Evolutionary conservation across 1,284 basidiomycete species (phyloP).

Genomic region (Flammula alnicola): DNA sequence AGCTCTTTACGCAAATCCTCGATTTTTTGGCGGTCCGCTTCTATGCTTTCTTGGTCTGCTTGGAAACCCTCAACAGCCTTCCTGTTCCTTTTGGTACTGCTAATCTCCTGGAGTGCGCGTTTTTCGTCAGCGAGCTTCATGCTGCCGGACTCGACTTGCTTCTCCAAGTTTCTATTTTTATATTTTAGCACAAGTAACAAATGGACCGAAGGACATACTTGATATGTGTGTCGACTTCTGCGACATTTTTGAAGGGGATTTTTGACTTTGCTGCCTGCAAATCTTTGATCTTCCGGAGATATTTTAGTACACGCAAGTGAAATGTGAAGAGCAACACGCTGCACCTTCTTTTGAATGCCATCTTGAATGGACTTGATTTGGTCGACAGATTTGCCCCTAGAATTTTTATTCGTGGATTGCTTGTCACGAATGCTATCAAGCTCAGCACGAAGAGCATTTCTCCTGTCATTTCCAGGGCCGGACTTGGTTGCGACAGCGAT

Average conservation of each 20-base stretch:
- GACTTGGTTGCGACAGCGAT: constrained; percentile 67
- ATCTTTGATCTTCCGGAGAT: constrained; percentile 77
- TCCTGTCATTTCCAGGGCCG: constrained; percentile 71
- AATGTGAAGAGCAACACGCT: neutral
- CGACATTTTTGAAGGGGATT: constrained; percentile 81
- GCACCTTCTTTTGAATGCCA: constrained; percentile 82
- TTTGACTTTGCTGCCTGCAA: constrained; percentile 85
- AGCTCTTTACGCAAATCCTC: constrained; percentile 88
- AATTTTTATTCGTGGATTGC: constrained; percentile 82
- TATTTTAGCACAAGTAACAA: constrained; percentile 12
- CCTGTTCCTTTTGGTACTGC: constrained; percentile 69
- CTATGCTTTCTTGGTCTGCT: constrained; percentile 79
- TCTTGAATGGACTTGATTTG: constrained; percentile 88
- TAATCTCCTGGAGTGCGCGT: constrained; percentile 90
- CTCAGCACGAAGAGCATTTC: constrained; percentile 79
- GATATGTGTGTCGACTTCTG: constrained; percentile 90
- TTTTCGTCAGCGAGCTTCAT: constrained; percentile 98
- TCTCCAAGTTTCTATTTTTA: constrained; percentile 72
- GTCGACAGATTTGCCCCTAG: constrained; percentile 79
- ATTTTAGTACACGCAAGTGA: constrained; percentile 15
- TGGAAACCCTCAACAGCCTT: constrained; percentile 82
- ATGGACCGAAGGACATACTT: constrained; percentile 49
- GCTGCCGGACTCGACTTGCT: constrained; percentile 88
- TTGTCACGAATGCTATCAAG: constrained; percentile 80
- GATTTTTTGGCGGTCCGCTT: constrained; percentile 74